phyloP scores from a whole-genome alignment of 2,329 filamentous ascomycete genomes.

The Cladophialophora bantiana region DNA sequence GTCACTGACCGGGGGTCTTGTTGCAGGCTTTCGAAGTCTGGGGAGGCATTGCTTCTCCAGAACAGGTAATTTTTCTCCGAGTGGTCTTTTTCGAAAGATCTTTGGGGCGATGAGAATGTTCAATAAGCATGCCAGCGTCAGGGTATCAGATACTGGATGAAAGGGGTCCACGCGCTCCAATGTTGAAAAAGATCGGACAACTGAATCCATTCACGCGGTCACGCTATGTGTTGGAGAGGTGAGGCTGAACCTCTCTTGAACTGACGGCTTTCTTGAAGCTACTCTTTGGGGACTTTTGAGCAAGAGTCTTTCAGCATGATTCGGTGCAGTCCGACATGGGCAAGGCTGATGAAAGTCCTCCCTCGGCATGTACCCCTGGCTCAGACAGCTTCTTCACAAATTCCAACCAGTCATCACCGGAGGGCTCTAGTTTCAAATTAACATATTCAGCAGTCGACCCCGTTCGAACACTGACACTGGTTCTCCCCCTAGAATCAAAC shows the following conservation, averaged over 20 bases:
- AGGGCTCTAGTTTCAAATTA: too few relatives aligned
- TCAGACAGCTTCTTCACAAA: too few relatives aligned
- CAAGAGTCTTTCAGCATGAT: too few relatives aligned
- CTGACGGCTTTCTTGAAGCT: not conserved
- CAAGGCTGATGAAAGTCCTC: too few relatives aligned
- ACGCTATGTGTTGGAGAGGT: not conserved
- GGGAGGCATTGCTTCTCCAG: not conserved
- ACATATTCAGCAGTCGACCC: too few relatives aligned
- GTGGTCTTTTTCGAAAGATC: not conserved
- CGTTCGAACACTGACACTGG: too few relatives aligned
- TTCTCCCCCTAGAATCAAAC: too few relatives aligned
- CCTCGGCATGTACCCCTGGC: too few relatives aligned
- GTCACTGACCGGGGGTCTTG: not conserved
- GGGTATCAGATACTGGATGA: not conserved
- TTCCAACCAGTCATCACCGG: too few relatives aligned
- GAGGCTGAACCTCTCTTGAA: too few relatives aligned
- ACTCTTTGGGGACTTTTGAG: not conserved
- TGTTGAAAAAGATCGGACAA: not conserved
- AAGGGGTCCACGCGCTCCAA: not conserved
- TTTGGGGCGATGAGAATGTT: not conserved
- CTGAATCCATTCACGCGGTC: not conserved
- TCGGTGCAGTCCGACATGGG: too few relatives aligned
- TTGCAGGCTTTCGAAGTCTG: not conserved
- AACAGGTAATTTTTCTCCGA: not conserved
- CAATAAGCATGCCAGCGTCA: not conserved